These are phyloP conservation scores for Erythrobasidium yunnanense DNA, from an alignment of 768 basidiomycete genomes.

Conservation along the genomic window DNA sequence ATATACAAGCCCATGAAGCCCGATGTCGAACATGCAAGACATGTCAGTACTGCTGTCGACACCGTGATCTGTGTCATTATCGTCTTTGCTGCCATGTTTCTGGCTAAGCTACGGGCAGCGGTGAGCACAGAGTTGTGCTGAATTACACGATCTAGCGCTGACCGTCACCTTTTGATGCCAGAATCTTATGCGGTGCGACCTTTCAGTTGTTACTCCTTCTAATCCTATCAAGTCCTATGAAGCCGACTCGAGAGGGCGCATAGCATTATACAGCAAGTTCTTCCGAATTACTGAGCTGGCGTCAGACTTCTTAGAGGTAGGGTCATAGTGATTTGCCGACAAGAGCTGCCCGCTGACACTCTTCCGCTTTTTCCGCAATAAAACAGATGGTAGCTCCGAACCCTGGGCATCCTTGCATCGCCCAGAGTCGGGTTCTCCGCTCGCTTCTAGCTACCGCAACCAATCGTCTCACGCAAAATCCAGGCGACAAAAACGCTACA, in stretches of 20 bases:
- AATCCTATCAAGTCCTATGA: constrained; percentile 5
- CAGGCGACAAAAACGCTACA: background rate
- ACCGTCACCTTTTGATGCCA: background rate
- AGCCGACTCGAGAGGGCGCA: background rate
- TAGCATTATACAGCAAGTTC: constrained; percentile 21
- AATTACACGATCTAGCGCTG: background rate
- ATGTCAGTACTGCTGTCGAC: constrained; percentile 17
- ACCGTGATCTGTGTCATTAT: constrained; percentile 23
- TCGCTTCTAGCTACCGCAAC: constrained; percentile 12
- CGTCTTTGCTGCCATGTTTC: constrained; percentile 22
- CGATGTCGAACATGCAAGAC: constrained; percentile 17
- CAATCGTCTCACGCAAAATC: background rate
- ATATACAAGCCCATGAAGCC: constrained; percentile 22
- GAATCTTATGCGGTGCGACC: constrained; percentile 18
- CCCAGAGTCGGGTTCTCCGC: constrained; percentile 20
- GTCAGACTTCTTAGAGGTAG: constrained; percentile 19
- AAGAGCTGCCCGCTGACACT: background rate
- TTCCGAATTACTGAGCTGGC: constrained; percentile 21
- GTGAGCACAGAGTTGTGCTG: background rate
- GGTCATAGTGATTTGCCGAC: background rate
- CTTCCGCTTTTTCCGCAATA: background rate
- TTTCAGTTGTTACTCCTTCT: background rate
- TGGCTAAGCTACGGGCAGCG: constrained; percentile 19
- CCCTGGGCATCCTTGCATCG: constrained; percentile 13
- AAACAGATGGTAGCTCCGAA: constrained; percentile 26